Conservation (phyloP, 2,329 filamentous ascomycete genomes). For the Ceratocystis papillata region DNA sequence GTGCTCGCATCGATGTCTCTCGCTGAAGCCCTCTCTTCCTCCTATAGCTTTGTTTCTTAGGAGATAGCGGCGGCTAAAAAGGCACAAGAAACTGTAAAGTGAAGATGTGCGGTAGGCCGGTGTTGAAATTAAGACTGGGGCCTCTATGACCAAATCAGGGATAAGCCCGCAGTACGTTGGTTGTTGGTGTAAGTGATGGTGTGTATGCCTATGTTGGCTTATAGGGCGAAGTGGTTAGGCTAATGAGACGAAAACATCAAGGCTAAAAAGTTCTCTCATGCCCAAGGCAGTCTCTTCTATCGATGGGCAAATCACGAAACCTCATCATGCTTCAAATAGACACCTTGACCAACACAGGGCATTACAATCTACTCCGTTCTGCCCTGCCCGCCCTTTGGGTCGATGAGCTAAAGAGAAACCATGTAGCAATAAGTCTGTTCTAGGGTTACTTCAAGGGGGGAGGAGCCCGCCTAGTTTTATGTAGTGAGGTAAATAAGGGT, state of each 20-base stretch:
- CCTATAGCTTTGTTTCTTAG: neutral
- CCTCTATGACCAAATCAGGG: neutral
- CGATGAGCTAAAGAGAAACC: too few relatives aligned
- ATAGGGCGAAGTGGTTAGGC: too few relatives aligned
- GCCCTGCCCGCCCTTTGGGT: neutral
- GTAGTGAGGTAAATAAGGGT: slow-evolving; percentile 1
- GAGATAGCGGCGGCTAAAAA: neutral
- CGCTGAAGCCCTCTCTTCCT: neutral
- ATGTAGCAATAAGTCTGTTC: neutral
- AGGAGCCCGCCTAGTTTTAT: neutral
- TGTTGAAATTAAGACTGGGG: neutral
- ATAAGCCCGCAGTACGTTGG: neutral
- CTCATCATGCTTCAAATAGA: neutral
- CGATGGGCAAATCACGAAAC: neutral
- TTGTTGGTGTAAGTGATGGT: too few relatives aligned
- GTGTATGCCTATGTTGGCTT: too few relatives aligned
- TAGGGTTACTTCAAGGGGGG: neutral
- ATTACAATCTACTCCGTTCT: neutral
- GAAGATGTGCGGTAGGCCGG: neutral
- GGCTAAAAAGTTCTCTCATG: neutral
- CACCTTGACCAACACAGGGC: neutral
- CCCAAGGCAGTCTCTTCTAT: neutral
- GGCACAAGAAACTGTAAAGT: slow-evolving; percentile 1
- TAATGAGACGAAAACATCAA: neutral
- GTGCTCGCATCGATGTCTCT: too few relatives aligned